Evolutionary conservation across 257 asterid species (phyloP).

Genomic region (Solanum tacnaense): DNA sequence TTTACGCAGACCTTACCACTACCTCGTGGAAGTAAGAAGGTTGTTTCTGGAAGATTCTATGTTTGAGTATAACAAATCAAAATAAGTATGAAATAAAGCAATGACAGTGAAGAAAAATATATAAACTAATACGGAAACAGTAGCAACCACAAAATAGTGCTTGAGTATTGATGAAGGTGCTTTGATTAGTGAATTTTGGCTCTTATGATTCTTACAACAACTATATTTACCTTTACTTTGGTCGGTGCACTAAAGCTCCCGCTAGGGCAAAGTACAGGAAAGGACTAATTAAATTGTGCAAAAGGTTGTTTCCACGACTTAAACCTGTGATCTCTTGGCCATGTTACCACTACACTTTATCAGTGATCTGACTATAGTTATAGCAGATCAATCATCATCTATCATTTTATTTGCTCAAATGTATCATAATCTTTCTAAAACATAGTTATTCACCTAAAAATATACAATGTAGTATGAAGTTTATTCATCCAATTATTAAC

Average conservation of each 20-base stretch:
- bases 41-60: not conserved
- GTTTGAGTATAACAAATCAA: too few species aligned
- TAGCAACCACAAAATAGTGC: not conserved
- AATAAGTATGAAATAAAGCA: not conserved
- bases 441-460: not conserved
- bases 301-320: not conserved
- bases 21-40: fast-evolving
- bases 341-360: not conserved
- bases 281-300: too few species aligned
- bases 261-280: fast-evolving
- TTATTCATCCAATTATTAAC: not conserved
- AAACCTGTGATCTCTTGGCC: not conserved
- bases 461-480: not conserved
- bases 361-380: not conserved
- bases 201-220: not conserved
- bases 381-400: not conserved
- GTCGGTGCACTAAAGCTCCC: fast-evolving
- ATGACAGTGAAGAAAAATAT: not conserved
- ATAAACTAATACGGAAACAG: not conserved
- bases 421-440: not conserved
- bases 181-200: not conserved
- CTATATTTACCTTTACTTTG: not conserved
- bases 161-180: not conserved
- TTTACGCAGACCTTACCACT: not conserved
- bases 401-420: not conserved